Evolutionary conservation across 2,329 filamentous ascomycete species (phyloP), one percentile per base, ranked within the genome.

Genomic region (Penicillium capsulatum): DNA sequence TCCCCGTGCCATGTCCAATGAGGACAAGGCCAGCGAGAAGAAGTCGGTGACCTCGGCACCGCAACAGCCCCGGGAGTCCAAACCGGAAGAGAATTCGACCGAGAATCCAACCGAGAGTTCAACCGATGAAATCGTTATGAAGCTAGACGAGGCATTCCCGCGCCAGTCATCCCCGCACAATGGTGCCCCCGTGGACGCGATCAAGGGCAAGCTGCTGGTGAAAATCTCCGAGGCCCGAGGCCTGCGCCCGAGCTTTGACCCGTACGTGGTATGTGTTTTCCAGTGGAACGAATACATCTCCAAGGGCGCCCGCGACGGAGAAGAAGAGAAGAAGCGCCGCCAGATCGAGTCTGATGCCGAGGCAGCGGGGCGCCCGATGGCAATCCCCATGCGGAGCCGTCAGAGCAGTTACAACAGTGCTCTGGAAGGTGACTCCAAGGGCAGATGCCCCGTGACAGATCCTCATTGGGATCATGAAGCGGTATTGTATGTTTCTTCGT

Each of bases 231-330:
- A 96, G 64, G 92, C 85, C 33, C 79, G 88, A 56, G 87, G 86
- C 7, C 69, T 98, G 36, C 79, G 84, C 45, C 86, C 82, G 42
- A 88, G 88, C 60, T 80, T 82, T 43, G 87, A 96, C 57, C 92
- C 92, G 1, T 98, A 98, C 58, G 87, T 96, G 36, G 89, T 98
- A 8, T 94, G 86, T 43, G 90, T 96, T 17, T 98, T 97, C 59
- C 92, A 98, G 64, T 86, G 88, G 63, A 95, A 91, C 59, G 92
- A 98, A 65, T 84, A 94, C 55, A 95, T 98, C 40, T 97, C 92
- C 1, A 84, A 86, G 40, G 88, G 88, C 2, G 86, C 90, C 9
- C 79, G 83, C 50, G 72, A 71, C 38, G 75, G 80, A 42, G 77
- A 76, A 38, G 68, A 75, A 16, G 72, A 75, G 20, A 82, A 84